phyloP scores from a whole-genome alignment of 139 green algal species.

The Trebouxia sp. region DNA sequence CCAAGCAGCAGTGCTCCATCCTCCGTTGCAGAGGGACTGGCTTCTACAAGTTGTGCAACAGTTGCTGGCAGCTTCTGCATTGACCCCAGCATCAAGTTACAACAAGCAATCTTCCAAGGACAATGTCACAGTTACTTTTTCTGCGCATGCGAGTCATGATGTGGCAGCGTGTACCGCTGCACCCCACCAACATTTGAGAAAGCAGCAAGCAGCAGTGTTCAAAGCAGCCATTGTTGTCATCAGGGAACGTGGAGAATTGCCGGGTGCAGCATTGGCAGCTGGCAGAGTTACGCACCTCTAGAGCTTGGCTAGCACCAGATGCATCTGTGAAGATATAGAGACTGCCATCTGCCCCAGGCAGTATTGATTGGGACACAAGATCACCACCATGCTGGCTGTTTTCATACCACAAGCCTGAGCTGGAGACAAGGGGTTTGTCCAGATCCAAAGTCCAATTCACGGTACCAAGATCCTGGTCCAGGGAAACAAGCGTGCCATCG shows the following conservation, averaged over 20 bases:
- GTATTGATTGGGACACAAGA: slow-evolving; percentile 52
- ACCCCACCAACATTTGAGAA: too few species aligned
- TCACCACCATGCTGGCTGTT: background rate
- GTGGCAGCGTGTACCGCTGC: too few species aligned
- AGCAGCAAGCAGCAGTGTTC: background rate
- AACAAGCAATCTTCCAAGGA: too few species aligned
- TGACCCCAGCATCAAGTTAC: too few species aligned
- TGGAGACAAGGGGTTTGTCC: slow-evolving; percentile 76
- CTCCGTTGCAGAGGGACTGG: slow-evolving; percentile 72
- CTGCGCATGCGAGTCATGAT: too few species aligned
- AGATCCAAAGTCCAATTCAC: slow-evolving; percentile 80
- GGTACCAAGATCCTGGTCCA: slow-evolving; percentile 68
- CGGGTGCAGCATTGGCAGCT: background rate
- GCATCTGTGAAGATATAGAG: slow-evolving; percentile 75
- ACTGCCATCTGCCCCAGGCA: slow-evolving; percentile 85
- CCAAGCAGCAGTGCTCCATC: slow-evolving; percentile 89
- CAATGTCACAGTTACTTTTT: too few species aligned
- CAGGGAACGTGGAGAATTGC: background rate
- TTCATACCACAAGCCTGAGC: background rate
- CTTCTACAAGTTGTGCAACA: slow-evolving; percentile 84
- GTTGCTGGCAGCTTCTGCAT: slow-evolving; percentile 81
- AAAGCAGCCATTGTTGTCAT: background rate
- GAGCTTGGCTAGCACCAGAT: background rate
- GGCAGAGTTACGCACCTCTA: background rate
- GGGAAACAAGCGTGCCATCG: slow-evolving; percentile 76